A percentile compares a stretch with the other conserved stretches of the same genome.
phyloP scores from a whole-genome alignment of 1,284 basidiomycete species.

The Wallemia ichthyophaga region DNA sequence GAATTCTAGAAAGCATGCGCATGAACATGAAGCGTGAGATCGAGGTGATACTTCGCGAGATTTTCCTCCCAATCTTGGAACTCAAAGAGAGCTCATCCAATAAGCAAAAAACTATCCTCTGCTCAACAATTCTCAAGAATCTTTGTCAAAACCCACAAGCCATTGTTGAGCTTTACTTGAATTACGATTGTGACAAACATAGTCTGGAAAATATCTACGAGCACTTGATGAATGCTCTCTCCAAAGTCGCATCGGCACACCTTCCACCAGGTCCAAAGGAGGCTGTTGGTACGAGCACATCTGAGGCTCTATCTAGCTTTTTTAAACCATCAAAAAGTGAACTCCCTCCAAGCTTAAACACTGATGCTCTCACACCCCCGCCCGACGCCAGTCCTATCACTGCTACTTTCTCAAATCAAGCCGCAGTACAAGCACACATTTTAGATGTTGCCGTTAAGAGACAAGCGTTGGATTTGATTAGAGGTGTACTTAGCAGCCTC shows the following conservation, averaged over 20 bases:
- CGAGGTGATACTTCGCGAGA: slow-evolving; percentile 88
- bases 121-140: slow-evolving; percentile 44
- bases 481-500: slow-evolving; percentile 54
- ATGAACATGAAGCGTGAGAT: slow-evolving; percentile 99
- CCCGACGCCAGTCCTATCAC: slow-evolving; percentile 1
- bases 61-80: slow-evolving; percentile 93
- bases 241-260: slow-evolving; percentile 52
- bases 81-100: slow-evolving; percentile 74
- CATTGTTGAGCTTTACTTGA: slow-evolving; percentile 83
- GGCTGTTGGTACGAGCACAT: slow-evolving; percentile 9
- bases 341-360: slow-evolving; percentile 6
- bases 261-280: slow-evolving; percentile 22
- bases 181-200: slow-evolving; percentile 84
- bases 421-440: neutral
- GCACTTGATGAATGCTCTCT: slow-evolving; percentile 67
- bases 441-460: slow-evolving; percentile 46
- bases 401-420: neutral
- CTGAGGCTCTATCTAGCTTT: neutral
- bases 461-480: slow-evolving; percentile 68
- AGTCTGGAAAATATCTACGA: slow-evolving; percentile 88
- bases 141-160: slow-evolving; percentile 84
- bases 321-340: neutral
- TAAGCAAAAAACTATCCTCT: slow-evolving; percentile 70
- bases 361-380: slow-evolving; percentile 5
- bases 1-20: slow-evolving; percentile 68